Evolutionary conservation across 2,329 filamentous ascomycete species (phyloP), one percentile per base, ranked within the genome.

Genomic region (Malbranchea zuffiana): DNA sequence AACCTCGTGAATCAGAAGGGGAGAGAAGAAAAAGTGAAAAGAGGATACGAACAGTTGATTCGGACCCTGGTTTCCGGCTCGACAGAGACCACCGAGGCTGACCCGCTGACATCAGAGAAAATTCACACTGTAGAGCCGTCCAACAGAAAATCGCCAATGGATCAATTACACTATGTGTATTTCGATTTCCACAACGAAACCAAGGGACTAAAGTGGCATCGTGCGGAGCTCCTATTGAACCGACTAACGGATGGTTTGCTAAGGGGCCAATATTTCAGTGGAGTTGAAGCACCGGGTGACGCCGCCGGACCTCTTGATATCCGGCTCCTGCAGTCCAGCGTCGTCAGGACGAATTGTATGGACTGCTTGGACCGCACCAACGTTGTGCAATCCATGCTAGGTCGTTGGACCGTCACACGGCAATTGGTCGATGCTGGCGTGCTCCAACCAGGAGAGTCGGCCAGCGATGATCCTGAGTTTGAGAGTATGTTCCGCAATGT

Each of bases 181-280:
- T 98, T 98, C 56, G 90, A 98, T 64, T 98, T 92, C 60, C 92
- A 98, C 66, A 86, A 80, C 54, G 90, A 98, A 63, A 98, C 92
- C 33, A 95, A 95, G 63, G 88, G 88, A 24, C 71, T 95, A 51
- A 78, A 82, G 53, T 94, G 90, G 82, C 80, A 98, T 58, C 83
- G 87, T 32, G 87, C 88, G 0, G 79, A 88, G 59, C 69, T 92
- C 27, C 72, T 98, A 15, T 69, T 98, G 41, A 82, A 95, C 48
- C 79, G 81, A 54, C 69, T 98, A 36, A 74, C 77, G 35, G 77
- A 83, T 29, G 81, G 80, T 6, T 68, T 98, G 5, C 65, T 78
- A 12, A 74, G 77, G 26, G 86, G 93, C 49, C 78, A 82, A 47
- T 98, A 98, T 63, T 98, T 96, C 71, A 81, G 86, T 44, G 88